Conservation (phyloP, 495 filamentous ascomycete genomes). For the Penicillium angulare region DNA sequence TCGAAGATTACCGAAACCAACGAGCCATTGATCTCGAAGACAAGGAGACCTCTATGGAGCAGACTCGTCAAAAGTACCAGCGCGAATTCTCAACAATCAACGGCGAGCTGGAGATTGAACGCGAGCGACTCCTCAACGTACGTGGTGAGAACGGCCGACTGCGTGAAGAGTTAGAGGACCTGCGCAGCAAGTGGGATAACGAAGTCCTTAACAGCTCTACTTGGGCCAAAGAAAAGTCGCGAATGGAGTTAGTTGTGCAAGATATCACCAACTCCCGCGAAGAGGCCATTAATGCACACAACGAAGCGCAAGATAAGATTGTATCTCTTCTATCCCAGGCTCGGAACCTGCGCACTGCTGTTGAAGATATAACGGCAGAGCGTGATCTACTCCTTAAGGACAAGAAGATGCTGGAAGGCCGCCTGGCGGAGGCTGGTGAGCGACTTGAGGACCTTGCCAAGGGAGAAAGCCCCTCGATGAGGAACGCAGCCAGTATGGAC, state of each 20-base stretch:
- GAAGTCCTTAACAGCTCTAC: constrained; percentile 97
- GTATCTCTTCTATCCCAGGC: constrained; percentile 91
- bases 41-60: constrained; percentile 93
- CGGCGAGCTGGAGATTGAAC: constrained; percentile 88
- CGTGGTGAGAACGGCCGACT: constrained; percentile 70
- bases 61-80: constrained; percentile 97
- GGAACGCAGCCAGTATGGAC: constrained; percentile 88
- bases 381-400: constrained; percentile 83
- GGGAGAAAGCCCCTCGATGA: constrained; percentile 84
- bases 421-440: constrained; percentile 84
- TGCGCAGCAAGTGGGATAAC: constrained; percentile 96
- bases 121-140: constrained; percentile 75
- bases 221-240: constrained; percentile 96
- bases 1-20: constrained; percentile 95
- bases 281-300: constrained; percentile 89
- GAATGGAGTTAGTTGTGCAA: constrained; percentile 85
- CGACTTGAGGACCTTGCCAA: constrained; percentile 88
- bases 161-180: constrained; percentile 90
- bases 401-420: constrained; percentile 83
- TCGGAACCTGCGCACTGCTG: constrained; percentile 72
- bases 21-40: constrained; percentile 96
- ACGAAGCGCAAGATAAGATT: constrained; percentile 89
- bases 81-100: constrained; percentile 84
- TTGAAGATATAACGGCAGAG: constrained; percentile 85
- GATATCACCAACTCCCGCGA: constrained; percentile 88